Percentiles rank a stretch among this genome's conserved stretches.
Conservation (phyloP, 148 eudicot species). For the Silene conica region DNA sequence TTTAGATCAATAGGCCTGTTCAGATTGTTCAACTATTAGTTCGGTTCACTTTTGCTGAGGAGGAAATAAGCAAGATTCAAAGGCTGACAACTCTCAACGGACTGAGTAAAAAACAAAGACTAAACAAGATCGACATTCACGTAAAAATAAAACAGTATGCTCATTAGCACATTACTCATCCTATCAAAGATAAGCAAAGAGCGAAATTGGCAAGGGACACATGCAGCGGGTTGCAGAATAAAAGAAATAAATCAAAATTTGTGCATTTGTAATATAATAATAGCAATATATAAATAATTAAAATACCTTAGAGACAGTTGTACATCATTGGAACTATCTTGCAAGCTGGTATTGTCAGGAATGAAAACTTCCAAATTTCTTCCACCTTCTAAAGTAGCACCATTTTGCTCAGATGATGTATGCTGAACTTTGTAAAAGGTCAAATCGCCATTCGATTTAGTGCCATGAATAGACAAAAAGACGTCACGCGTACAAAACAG, state of each 20-base stretch:
- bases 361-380: constrained; percentile 33
- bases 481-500: constrained; percentile 59
- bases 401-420: constrained; percentile 26
- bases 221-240: neutral
- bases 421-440: constrained; percentile 19
- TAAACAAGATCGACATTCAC: neutral
- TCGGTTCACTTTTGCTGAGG: neutral
- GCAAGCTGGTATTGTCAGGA: constrained; percentile 32
- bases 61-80: neutral
- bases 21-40: neutral
- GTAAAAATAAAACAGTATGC: too few species aligned
- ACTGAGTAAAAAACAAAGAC: neutral
- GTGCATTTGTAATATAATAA: neutral
- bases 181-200: constrained; percentile 4
- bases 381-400: constrained; percentile 22
- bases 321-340: constrained; percentile 36
- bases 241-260: neutral
- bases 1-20: neutral
- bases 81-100: neutral
- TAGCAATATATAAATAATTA: too few species aligned
- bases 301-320: constrained; percentile 53
- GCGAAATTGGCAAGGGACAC: neutral
- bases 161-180: neutral
- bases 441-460: constrained; percentile 48
- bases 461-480: constrained; percentile 41